These are phyloP conservation scores for Cladophialophora exuberans DNA, from an alignment of 2,329 filamentous ascomycete genomes.

Conservation along the genomic window DNA sequence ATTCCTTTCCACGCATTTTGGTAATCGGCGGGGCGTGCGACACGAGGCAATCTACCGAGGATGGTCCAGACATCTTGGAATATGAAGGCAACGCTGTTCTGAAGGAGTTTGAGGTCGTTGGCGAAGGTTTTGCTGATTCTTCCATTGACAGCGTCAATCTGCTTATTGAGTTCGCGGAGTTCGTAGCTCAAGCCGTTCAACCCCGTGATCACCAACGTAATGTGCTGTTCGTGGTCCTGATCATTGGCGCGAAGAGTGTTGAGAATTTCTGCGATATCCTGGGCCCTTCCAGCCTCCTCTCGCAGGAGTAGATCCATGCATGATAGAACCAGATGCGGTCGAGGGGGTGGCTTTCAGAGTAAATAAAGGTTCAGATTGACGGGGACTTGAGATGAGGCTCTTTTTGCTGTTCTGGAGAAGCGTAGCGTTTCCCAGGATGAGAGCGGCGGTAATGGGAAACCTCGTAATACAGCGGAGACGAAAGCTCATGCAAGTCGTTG, in stretches of 20 bases:
- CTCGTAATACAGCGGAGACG: constrained; percentile 28
- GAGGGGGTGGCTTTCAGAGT: constrained; percentile 2
- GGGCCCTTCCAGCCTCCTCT: constrained; percentile 51
- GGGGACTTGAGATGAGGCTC: constrained; percentile 20
- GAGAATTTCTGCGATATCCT: constrained; percentile 58
- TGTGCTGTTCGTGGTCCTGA: constrained; percentile 54
- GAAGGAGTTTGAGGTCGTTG: constrained; percentile 53
- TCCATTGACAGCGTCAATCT: constrained; percentile 41
- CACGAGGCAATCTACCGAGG: constrained; percentile 44
- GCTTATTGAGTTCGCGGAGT: constrained; percentile 52
- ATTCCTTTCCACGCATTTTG: constrained; percentile 57
- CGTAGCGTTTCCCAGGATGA: constrained; percentile 8
- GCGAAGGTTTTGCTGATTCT: constrained; percentile 44
- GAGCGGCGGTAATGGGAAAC: constrained; percentile 15
- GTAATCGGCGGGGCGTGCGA: constrained; percentile 43
- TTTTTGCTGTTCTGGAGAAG: constrained; percentile 8
- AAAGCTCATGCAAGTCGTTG: constrained; percentile 30
- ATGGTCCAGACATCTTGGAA: constrained; percentile 54
- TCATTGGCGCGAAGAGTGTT: constrained; percentile 54
- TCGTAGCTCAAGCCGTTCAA: constrained; percentile 58
- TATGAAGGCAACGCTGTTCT: constrained; percentile 55
- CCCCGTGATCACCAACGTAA: constrained; percentile 58
- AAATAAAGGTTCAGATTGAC: constrained; percentile 11
- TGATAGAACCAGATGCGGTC: constrained; percentile 18
- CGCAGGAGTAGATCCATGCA: constrained; percentile 45